phyloP scores from a whole-genome alignment of 73 alveolate species.

The Uronychia binucleata region DNA sequence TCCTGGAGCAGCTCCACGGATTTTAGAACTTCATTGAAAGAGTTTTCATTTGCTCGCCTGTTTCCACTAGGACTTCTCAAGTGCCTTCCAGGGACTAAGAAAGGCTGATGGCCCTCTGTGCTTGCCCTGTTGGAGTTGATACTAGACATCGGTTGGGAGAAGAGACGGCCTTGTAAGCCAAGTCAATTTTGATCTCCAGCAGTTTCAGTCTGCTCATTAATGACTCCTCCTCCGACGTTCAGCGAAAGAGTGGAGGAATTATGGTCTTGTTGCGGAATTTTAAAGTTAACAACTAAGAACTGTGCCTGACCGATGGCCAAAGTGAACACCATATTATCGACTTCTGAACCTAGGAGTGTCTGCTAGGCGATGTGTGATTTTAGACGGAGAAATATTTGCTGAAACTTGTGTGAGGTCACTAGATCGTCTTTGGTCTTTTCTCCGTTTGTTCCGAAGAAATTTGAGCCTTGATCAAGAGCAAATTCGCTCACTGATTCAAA shows the following conservation, averaged over 20 bases:
- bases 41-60: too few species aligned
- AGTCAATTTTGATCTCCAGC: too few species aligned
- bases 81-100: too few species aligned
- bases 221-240: constrained; percentile 1
- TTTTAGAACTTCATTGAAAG: neutral
- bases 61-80: too few species aligned
- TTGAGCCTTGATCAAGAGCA: neutral
- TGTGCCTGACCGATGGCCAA: neutral
- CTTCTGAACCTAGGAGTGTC: neutral
- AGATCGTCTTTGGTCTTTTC: neutral
- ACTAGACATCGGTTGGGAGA: too few species aligned
- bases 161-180: too few species aligned
- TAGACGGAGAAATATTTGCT: neutral
- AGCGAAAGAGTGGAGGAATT: neutral
- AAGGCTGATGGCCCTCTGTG: too few species aligned
- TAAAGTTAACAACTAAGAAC: neutral
- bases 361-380: neutral
- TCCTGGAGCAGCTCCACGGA: neutral
- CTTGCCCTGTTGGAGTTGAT: too few species aligned
- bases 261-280: neutral
- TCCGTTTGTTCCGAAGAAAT: neutral
- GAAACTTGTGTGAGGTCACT: neutral
- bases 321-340: neutral
- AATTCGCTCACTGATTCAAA: neutral
- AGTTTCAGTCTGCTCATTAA: neutral